These are phyloP conservation scores for Solanum appendiculatum DNA, from an alignment of 257 asterid species.

Conservation along the genomic window DNA sequence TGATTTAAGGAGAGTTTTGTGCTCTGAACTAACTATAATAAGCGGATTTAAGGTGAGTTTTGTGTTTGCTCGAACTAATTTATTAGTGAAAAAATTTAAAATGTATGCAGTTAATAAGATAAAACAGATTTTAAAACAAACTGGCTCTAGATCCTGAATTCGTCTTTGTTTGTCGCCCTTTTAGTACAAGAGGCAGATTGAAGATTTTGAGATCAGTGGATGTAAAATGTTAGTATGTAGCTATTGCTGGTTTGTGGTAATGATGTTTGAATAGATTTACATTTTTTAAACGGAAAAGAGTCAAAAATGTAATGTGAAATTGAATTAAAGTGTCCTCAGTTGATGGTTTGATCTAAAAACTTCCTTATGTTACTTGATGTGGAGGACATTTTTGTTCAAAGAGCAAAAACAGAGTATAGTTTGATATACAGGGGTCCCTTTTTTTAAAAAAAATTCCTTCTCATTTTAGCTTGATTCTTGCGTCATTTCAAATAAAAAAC, in stretches of 20 bases:
- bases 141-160: not conserved
- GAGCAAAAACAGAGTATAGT: not conserved
- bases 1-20: not conserved
- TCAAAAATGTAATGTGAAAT: not conserved
- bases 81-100: not conserved
- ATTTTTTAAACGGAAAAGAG: not conserved
- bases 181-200: not conserved
- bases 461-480: not conserved
- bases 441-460: not conserved
- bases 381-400: not conserved
- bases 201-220: not conserved
- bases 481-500: not conserved
- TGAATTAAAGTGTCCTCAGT: not conserved
- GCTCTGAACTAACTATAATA: no score
- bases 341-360: not conserved
- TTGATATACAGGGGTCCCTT: not conserved
- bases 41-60: not conserved
- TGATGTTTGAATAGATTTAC: not conserved
- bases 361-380: no score
- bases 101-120: not conserved
- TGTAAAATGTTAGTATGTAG: not conserved
- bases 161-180: not conserved
- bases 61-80: not conserved
- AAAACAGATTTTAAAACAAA: not conserved
- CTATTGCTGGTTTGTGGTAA: not conserved